phyloP scores from a whole-genome alignment of 306 rosid genomes.

The Lotus japonicus region DNA sequence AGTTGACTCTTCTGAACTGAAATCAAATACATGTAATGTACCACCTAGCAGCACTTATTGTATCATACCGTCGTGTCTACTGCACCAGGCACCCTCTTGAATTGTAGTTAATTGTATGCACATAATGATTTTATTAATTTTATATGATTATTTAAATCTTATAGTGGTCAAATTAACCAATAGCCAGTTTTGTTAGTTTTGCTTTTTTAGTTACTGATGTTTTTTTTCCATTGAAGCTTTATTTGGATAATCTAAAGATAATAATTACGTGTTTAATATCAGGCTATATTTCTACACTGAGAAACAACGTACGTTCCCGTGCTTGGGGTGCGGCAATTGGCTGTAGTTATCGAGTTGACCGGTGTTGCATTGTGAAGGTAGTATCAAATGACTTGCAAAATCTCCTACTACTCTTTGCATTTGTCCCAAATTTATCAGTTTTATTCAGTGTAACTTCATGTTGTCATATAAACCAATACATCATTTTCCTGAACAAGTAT shows the following conservation, averaged over 20 bases:
- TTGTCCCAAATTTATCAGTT: background rate
- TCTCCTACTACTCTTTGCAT: background rate
- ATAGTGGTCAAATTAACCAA: background rate
- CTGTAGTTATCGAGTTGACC: conserved; percentile 84
- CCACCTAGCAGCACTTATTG: background rate
- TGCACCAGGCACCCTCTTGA: background rate
- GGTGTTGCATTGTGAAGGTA: conserved; percentile 94
- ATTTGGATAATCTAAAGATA: conserved; percentile 17
- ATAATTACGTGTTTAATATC: conserved; percentile 13
- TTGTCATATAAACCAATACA: background rate
- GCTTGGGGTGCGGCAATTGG: conserved; percentile 99
- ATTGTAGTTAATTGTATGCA: background rate
- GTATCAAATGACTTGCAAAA: conserved; percentile 7
- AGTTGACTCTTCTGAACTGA: background rate
- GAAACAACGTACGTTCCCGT: conserved; percentile 94
- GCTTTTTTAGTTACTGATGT: background rate
- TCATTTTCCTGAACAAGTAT: background rate
- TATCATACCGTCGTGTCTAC: background rate
- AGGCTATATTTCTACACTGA: conserved; percentile 87
- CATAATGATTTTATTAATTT: background rate
- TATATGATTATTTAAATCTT: background rate
- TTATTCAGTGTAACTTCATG: background rate
- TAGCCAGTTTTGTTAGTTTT: conserved; percentile 5
- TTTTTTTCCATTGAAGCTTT: conserved; percentile 6
- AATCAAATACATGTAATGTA: background rate